Evolutionary conservation across 2,329 filamentous ascomycete genomes (phyloP).

Genomic region (Alternaria atra): DNA sequence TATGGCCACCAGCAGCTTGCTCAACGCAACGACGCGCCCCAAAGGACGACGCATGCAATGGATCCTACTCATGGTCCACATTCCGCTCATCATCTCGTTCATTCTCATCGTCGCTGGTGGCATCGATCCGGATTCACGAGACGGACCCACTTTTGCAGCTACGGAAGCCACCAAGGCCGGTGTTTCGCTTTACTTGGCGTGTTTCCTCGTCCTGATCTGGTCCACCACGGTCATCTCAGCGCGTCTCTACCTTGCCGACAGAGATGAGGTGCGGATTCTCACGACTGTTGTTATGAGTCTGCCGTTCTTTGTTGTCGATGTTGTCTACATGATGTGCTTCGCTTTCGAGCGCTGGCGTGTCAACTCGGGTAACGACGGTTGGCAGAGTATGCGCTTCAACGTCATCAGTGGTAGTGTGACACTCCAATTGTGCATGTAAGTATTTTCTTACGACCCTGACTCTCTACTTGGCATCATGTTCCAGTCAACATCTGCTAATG

Average conservation of each 20-base stretch:
- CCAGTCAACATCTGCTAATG: constrained; percentile 1
- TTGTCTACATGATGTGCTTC: constrained; percentile 52
- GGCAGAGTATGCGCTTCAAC: constrained; percentile 40
- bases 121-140: constrained; percentile 46
- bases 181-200: constrained; percentile 45
- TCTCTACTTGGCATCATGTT: background rate
- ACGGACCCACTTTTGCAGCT: constrained; percentile 42
- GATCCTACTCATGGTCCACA: constrained; percentile 45
- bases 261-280: constrained; percentile 46
- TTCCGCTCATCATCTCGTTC: constrained; percentile 46
- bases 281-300: constrained; percentile 48
- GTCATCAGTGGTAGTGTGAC: constrained; percentile 48
- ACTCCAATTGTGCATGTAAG: constrained; percentile 48
- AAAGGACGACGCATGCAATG: constrained; percentile 51
- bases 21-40: constrained; percentile 45
- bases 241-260: constrained; percentile 44
- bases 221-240: constrained; percentile 48
- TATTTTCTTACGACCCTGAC: constrained; percentile 3
- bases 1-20: constrained; percentile 46
- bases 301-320: constrained; percentile 48
- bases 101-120: constrained; percentile 48
- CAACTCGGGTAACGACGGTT: constrained; percentile 11
- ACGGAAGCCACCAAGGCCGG: constrained; percentile 49
- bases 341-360: constrained; percentile 40
- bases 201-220: constrained; percentile 47